Percentiles rank a stretch among this genome's conserved stretches.
Evolutionary conservation across 1,284 basidiomycete genomes (phyloP).

Genomic region (Afroboletus lepidellus): DNA sequence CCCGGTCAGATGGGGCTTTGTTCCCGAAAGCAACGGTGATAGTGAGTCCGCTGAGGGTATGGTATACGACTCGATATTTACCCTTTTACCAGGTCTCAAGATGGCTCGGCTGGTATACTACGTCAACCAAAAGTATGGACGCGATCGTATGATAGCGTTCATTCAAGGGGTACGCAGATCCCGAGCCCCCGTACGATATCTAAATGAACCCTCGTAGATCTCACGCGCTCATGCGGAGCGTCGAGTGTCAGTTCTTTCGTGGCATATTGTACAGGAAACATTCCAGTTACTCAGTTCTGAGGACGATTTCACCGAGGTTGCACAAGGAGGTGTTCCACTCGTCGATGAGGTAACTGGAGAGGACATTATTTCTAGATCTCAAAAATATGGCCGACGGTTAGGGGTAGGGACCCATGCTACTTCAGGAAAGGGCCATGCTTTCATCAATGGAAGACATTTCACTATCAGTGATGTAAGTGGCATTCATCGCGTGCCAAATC

Average conservation of each 20-base stretch:
- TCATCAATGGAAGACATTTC: constrained; percentile 87
- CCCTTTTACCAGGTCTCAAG: constrained; percentile 47
- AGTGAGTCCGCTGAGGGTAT: constrained; percentile 37
- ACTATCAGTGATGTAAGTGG: constrained; percentile 66
- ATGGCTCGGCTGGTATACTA: constrained; percentile 77
- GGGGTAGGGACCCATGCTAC: constrained; percentile 32
- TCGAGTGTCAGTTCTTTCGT: constrained; percentile 42
- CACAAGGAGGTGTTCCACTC: constrained; percentile 34
- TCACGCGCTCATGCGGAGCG: constrained; percentile 36
- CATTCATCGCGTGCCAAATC: neutral
- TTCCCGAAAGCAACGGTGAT: constrained; percentile 66
- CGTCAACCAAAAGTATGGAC: constrained; percentile 61
- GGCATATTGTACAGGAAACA: constrained; percentile 41
- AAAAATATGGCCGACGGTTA: constrained; percentile 54
- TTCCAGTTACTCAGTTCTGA: constrained; percentile 41
- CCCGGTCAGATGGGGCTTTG: constrained; percentile 82
- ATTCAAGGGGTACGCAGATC: constrained; percentile 48
- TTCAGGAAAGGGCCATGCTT: constrained; percentile 56
- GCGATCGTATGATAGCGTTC: constrained; percentile 60
- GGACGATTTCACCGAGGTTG: constrained; percentile 42
- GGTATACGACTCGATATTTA: constrained; percentile 7
- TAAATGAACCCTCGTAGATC: constrained; percentile 29
- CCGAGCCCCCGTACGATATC: neutral
- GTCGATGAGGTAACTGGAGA: constrained; percentile 22
- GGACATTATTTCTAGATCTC: constrained; percentile 42